Base-by-base conservation (phyloP, 176 grass and related monocot genomes). In the Pontederia crassipes region DNA sequence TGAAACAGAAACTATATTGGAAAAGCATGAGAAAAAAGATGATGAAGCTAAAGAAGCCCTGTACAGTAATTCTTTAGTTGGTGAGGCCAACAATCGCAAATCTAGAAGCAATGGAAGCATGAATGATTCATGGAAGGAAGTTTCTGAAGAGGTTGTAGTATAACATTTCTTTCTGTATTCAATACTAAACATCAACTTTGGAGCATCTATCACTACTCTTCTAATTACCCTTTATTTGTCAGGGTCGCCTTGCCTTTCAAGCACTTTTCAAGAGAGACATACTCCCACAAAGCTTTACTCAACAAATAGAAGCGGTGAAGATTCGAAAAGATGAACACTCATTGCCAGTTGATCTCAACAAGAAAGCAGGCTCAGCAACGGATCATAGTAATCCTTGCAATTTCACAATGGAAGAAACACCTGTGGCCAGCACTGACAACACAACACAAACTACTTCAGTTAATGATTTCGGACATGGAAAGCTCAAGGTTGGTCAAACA, bases 241-340 rank as follows among this genome's bases (percentile, higher is more conserved):
- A 97, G 93, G 93, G 93, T 79, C 93, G 93, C 75, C 68, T 97
- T 66, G 93, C 93, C 66, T 97, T 97, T 48, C 70, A 85, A 71
- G 84, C 81, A 20, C 79, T 97, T 29, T 97, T 97, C 78, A 83
- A 75, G 53, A 85, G 93, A 71, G 87, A 68, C 77, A 83, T 88
- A 64, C 81, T 97, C 29, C 93, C 93, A 16, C 93, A 97, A 77
- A 92, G 87, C 76, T 97, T 97, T 78, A 83, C 84, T 71, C 84
- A 53, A 4, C 87, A 74, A 20, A 71, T 52, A 29, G 66, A 79
- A 56, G 73, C 67, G 61, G 69, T 61, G 32, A 12, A 40, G 27
- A 51, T 47, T 32, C 10, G 64, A 60, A 79, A 72, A 61, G 85
- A 77, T 62, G 79, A 79, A 73, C 55, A 46, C 24, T 74, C 51